These are phyloP conservation scores for Tricholoma sp. DNA, from an alignment of 768 basidiomycete species.

Conservation along the genomic window DNA sequence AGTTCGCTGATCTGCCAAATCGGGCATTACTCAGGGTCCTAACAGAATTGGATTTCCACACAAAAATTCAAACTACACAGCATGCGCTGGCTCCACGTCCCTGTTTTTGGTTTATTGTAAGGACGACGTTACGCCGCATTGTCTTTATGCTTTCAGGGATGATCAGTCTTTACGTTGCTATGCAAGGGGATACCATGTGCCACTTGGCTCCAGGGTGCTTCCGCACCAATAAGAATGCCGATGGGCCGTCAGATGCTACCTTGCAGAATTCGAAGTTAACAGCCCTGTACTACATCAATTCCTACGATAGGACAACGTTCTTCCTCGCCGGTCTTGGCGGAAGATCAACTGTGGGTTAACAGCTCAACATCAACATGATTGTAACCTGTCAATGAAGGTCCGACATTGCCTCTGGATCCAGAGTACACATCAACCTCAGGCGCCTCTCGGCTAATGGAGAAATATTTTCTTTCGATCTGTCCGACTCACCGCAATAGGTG, in stretches of 20 bases:
- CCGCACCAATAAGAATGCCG: neutral
- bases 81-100: too few species aligned
- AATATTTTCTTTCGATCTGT: neutral
- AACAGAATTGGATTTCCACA: slow-evolving; percentile 10
- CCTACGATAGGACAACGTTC: neutral
- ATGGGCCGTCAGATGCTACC: neutral
- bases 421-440: too few species aligned
- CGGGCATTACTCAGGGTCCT: slow-evolving; percentile 1
- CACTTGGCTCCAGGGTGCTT: neutral
- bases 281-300: neutral
- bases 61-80: neutral
- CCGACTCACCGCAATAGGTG: neutral
- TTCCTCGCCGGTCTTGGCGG: neutral
- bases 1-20: slow-evolving; percentile 11
- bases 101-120: neutral
- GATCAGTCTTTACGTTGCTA: neutral
- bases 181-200: neutral
- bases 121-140: neutral
- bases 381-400: too few species aligned
- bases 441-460: neutral
- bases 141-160: neutral
- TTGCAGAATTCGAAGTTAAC: too few species aligned
- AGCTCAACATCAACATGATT: too few species aligned
- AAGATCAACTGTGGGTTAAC: neutral
- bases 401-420: neutral